phyloP scores from a whole-genome alignment of 345 rosid genomes.

The Theobroma cacao region DNA sequence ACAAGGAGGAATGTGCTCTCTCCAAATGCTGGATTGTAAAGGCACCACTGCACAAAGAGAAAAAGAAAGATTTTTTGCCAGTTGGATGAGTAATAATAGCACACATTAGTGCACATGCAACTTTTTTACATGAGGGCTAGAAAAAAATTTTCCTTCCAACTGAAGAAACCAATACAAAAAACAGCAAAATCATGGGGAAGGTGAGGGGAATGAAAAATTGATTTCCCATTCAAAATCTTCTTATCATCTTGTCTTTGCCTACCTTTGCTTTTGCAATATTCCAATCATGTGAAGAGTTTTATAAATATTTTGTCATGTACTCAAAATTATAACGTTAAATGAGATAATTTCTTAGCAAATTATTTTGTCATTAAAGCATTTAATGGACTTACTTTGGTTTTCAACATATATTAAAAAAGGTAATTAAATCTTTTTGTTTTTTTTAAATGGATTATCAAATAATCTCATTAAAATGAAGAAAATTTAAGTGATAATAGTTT shows the following conservation, averaged over 20 bases:
- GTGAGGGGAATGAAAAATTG: constrained; percentile 10
- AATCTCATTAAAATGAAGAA: too few relatives aligned
- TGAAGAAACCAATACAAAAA: constrained; percentile 22
- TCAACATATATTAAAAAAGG: too few relatives aligned
- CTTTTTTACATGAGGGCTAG: constrained; percentile 15
- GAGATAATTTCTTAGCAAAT: too few relatives aligned
- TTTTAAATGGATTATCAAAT: too few relatives aligned
- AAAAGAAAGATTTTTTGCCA: not conserved
- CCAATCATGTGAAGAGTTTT: constrained; percentile 20
- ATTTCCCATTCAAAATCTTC: constrained; percentile 16
- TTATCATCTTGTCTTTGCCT: not conserved
- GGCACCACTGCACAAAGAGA: not conserved
- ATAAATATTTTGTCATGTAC: too few relatives aligned
- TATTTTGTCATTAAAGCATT: too few relatives aligned
- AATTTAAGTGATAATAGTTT: too few relatives aligned
- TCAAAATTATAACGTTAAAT: too few relatives aligned
- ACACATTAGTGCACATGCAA: constrained; percentile 5
- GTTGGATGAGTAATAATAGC: not conserved
- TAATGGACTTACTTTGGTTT: too few relatives aligned
- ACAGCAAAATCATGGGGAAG: constrained; percentile 10
- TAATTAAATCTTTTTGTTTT: too few relatives aligned
- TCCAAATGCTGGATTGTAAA: not conserved
- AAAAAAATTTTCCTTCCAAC: constrained; percentile 13
- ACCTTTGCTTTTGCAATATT: constrained; percentile 15
- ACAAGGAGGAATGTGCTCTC: not conserved